Conservation (phyloP, 2,329 filamentous ascomycete species). For the Ceratocystis ficicola region DNA sequence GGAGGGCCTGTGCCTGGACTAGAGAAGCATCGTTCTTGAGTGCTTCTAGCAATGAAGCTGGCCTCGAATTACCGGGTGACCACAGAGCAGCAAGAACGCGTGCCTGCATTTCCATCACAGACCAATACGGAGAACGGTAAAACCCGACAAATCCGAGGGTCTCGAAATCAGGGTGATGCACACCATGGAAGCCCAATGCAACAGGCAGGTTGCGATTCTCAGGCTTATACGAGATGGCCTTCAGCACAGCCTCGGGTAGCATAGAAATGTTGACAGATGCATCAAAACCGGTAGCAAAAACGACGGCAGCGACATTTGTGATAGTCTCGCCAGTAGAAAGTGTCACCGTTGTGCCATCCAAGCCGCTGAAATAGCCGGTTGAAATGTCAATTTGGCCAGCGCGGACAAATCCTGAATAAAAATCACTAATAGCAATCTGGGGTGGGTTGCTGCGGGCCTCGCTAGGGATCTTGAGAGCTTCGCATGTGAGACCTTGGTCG, state of each 20-base stretch:
- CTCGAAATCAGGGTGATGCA: conserved; percentile 47
- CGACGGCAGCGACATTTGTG: conserved; percentile 49
- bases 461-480: conserved; percentile 28
- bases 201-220: conserved; percentile 46
- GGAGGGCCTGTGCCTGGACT: conserved; percentile 38
- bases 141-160: conserved; percentile 69
- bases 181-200: conserved; percentile 55
- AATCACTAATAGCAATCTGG: conserved; percentile 57
- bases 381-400: conserved; percentile 45
- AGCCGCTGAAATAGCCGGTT: conserved; percentile 33
- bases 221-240: conserved; percentile 45
- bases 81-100: conserved; percentile 53
- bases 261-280: conserved; percentile 52
- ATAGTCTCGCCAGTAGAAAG: conserved; percentile 31
- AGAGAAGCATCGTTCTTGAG: conserved; percentile 34
- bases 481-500: conserved; percentile 39
- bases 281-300: conserved; percentile 67
- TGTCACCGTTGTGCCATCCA: conserved; percentile 31
- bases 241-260: conserved; percentile 44
- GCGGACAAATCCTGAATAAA: conserved; percentile 62
- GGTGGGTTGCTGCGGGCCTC: conserved; percentile 41
- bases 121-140: conserved; percentile 77
- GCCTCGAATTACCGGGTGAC: conserved; percentile 28
- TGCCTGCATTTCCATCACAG: conserved; percentile 77
- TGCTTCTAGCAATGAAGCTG: conserved; percentile 22